Conservation (phyloP, 1,139 yeast genomes). For the Taphrina confusa region DNA sequence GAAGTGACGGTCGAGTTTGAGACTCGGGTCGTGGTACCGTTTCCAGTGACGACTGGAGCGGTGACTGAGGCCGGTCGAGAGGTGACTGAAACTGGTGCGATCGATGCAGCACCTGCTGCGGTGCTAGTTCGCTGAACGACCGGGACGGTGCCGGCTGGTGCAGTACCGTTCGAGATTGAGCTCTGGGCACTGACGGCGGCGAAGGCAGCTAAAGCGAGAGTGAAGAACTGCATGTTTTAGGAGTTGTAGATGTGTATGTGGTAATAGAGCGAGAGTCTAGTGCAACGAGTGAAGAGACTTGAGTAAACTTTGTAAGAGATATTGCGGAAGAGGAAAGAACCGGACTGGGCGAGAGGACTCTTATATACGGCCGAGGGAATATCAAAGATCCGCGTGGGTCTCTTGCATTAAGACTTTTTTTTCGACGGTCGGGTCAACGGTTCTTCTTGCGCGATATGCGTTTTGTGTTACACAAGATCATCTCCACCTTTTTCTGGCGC, state of each 20-base stretch:
- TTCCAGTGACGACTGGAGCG: neutral
- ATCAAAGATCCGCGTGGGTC: neutral
- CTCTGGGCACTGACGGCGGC: conserved; percentile 12
- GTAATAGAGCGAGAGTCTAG: neutral
- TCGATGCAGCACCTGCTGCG: neutral
- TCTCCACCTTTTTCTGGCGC: too few relatives aligned
- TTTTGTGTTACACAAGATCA: neutral
- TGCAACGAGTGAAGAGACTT: neutral
- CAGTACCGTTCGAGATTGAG: neutral
- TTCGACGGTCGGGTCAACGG: neutral
- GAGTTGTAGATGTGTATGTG: too few relatives aligned
- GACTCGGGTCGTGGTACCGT: neutral
- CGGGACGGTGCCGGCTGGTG: conserved; percentile 2
- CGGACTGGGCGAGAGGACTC: neutral
- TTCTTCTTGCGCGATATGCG: neutral
- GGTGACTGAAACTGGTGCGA: neutral
- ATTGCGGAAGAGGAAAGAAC: neutral
- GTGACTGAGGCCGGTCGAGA: neutral
- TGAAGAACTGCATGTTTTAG: conserved; percentile 29
- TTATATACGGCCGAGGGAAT: neutral
- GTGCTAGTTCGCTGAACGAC: too few relatives aligned
- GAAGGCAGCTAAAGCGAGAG: conserved; percentile 17
- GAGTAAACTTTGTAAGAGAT: neutral
- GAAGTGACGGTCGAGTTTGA: conserved; percentile 1
- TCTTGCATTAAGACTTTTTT: neutral